These are phyloP conservation scores for Populus pruinosa DNA, from an alignment of 345 rosid species.

Conservation along the genomic window DNA sequence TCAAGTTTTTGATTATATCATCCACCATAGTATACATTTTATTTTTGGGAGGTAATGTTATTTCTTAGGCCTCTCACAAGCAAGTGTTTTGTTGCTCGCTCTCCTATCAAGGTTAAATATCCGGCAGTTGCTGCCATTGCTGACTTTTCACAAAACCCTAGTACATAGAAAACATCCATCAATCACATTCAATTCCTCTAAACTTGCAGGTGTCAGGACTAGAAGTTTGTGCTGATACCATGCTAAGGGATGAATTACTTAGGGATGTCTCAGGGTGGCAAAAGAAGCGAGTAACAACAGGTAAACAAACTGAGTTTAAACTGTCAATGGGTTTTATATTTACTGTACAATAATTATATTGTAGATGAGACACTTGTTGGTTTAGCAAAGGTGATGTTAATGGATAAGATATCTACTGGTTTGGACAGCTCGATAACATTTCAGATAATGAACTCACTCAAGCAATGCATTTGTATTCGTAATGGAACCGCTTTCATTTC, in stretches of 20 bases:
- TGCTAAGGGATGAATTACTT: slow-evolving; percentile 66
- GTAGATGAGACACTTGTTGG: slow-evolving; percentile 75
- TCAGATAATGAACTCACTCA: slow-evolving; percentile 66
- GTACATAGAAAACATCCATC: too few species aligned
- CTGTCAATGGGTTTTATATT: background rate
- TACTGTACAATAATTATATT: background rate
- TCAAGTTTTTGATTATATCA: too few species aligned
- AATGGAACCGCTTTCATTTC: slow-evolving; percentile 66
- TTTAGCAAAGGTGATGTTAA: slow-evolving; percentile 55
- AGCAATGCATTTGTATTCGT: slow-evolving; percentile 56
- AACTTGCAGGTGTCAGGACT: slow-evolving; percentile 59
- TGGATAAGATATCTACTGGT: slow-evolving; percentile 84
- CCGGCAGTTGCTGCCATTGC: too few species aligned
- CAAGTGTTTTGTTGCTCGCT: too few species aligned
- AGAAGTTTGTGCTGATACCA: slow-evolving; percentile 62
- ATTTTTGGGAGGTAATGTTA: too few species aligned
- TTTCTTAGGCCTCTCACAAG: too few species aligned
- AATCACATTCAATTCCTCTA: background rate
- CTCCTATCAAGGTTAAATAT: too few species aligned
- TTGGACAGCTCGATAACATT: slow-evolving; percentile 77
- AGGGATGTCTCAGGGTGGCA: slow-evolving; percentile 86
- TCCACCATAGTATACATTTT: too few species aligned
- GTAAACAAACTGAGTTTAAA: slow-evolving; percentile 18
- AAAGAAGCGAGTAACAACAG: slow-evolving; percentile 78
- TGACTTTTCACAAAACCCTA: too few species aligned